Evolutionary conservation across 805 yeast species (phyloP).

Genomic region (Blastobotrys chiropterorum): DNA sequence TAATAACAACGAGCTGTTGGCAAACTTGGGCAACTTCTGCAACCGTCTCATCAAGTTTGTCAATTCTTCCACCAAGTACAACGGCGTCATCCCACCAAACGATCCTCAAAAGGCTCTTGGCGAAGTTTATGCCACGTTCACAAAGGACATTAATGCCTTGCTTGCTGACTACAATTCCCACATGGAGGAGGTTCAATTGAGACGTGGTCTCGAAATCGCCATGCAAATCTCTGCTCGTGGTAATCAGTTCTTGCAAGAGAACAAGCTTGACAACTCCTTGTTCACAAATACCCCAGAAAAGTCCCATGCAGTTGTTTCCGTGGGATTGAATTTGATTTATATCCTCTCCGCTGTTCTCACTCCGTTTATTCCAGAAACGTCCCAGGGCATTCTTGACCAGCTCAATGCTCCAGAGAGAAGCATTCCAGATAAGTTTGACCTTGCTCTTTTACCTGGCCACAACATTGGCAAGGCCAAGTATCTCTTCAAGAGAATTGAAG

Average conservation of each 20-base stretch:
- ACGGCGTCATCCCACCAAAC: conserved; percentile 70
- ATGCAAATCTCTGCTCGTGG: conserved; percentile 91
- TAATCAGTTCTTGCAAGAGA: conserved; percentile 91
- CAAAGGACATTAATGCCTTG: conserved; percentile 55
- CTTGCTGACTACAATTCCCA: conserved; percentile 57
- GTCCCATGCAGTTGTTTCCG: conserved; percentile 88
- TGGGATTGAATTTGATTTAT: conserved; percentile 83
- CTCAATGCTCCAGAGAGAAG: conserved; percentile 74
- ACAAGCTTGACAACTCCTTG: conserved; percentile 84
- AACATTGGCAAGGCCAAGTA: conserved; percentile 87
- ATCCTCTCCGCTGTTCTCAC: conserved; percentile 72
- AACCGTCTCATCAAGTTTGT: conserved; percentile 89
- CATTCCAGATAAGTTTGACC: conserved; percentile 69
- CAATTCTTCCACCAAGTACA: conserved; percentile 64
- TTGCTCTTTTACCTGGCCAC: conserved; percentile 72
- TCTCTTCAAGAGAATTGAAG: conserved; percentile 88
- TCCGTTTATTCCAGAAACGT: conserved; percentile 89
- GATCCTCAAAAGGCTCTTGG: conserved; percentile 33
- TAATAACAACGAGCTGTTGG: conserved; percentile 88
- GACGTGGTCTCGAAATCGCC: conserved; percentile 86
- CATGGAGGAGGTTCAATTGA: conserved; percentile 73
- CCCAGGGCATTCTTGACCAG: conserved; percentile 63
- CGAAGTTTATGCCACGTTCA: conserved; percentile 36
- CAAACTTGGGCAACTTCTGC: conserved; percentile 94
- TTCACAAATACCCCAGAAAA: conserved; percentile 68